Conservation (phyloP, 331 rosid genomes). For the Prunus yedoensis region DNA sequence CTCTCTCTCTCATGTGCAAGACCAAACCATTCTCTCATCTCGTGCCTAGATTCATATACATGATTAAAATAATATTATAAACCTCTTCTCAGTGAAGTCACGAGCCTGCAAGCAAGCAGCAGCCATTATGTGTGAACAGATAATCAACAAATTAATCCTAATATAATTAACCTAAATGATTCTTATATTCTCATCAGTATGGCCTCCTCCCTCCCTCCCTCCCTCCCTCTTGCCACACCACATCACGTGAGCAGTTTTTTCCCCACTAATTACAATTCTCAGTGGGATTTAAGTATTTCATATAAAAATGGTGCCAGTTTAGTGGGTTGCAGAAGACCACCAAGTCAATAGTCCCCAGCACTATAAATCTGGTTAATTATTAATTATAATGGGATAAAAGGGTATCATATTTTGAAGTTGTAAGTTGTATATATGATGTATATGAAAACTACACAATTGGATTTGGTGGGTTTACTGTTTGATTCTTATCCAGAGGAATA, state of each 20-base stretch:
- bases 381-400: not conserved
- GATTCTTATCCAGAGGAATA: slow-evolving; percentile 2
- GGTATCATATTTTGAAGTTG: not conserved
- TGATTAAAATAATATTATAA: slow-evolving; percentile 29
- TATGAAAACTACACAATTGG: not conserved
- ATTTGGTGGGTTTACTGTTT: not conserved
- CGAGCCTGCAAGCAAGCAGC: slow-evolving; percentile 25
- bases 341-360: slow-evolving; percentile 20
- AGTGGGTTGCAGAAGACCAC: slow-evolving; percentile 14
- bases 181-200: slow-evolving; percentile 20
- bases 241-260: slow-evolving; percentile 48
- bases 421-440: not conserved
- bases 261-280: not conserved
- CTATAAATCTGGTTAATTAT: not conserved
- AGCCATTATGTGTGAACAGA: slow-evolving; percentile 25
- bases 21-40: slow-evolving; percentile 27
- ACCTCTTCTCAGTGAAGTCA: slow-evolving; percentile 33
- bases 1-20: slow-evolving; percentile 39
- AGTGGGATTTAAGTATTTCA: slow-evolving; percentile 16
- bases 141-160: slow-evolving; percentile 17
- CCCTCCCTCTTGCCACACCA: slow-evolving; percentile 38
- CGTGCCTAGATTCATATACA: slow-evolving; percentile 64
- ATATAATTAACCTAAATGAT: slow-evolving; percentile 19
- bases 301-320: slow-evolving; percentile 17
- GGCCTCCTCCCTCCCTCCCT: slow-evolving; percentile 4